A percentile compares a stretch with the other conserved stretches of the same genome.
Evolutionary conservation across 2,329 filamentous ascomycete species (phyloP).

Genomic region (Hypoxylon sp.): DNA sequence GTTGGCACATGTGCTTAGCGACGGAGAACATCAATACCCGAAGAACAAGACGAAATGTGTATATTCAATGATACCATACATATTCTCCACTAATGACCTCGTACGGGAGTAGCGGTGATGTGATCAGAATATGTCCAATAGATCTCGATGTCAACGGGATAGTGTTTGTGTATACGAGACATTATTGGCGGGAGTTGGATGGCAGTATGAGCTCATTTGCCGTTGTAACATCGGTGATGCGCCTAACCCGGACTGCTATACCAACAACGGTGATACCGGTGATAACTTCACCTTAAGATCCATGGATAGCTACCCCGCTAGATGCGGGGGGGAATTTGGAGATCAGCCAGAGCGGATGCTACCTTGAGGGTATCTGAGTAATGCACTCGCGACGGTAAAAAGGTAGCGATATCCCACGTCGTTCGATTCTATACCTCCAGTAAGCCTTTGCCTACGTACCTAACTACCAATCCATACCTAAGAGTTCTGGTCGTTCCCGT

Average conservation of each 20-base stretch:
- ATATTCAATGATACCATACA: not conserved
- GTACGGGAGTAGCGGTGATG: slow-evolving; percentile 3
- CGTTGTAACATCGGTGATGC: not conserved
- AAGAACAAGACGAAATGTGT: not conserved
- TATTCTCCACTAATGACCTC: not conserved
- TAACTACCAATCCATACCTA: not conserved
- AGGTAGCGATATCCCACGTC: not conserved
- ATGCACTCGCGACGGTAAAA: not conserved
- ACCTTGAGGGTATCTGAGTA: not conserved
- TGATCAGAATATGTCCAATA: slow-evolving; percentile 14
- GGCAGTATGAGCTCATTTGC: too few relatives aligned
- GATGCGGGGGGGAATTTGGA: slow-evolving; percentile 4
- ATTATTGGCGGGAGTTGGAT: too few relatives aligned
- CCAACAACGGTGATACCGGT: slow-evolving; percentile 23
- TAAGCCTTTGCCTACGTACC: not conserved
- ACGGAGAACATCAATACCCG: too few relatives aligned
- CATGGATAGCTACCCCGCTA: slow-evolving; percentile 26
- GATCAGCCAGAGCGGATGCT: slow-evolving; percentile 35
- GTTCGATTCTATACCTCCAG: not conserved
- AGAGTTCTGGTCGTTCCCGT: not conserved
- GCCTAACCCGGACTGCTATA: not conserved
- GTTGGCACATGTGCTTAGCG: not conserved
- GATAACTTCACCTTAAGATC: slow-evolving; percentile 34
- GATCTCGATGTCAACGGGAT: slow-evolving; percentile 1
- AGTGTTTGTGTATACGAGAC: not conserved